Evolutionary conservation across 2,329 filamentous ascomycete species (phyloP), one percentile per base, ranked within the genome.

Genomic region (Arthrobotrys iridis): DNA sequence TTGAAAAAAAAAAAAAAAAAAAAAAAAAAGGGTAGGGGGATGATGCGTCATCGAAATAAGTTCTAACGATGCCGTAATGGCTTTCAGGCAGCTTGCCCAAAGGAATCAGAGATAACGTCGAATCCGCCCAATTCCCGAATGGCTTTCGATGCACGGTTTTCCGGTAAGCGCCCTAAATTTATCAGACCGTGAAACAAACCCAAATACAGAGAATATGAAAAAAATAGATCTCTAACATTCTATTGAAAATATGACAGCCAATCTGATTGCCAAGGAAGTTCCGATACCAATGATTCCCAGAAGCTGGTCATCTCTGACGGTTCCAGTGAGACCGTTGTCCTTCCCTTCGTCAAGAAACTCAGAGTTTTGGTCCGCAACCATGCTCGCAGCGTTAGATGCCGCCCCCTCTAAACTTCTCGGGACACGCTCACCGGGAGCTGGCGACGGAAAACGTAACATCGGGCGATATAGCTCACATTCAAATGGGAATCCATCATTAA

Each of bases 181-280:
- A 40, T 40, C 10, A 41, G 24, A 18, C 33, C 24, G 28, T 11
- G 24, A 33, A 46, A 46, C 7, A 55, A n/a, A 4, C 7, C 4
- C 20, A 52, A 52, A 52, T 15, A 28, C n/a, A 20, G 15, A 18
- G 10, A 45, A 45, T n/a, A n/a, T n/a, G 20, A 11, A 35, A 20
- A 37, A 37, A 41, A 20, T 4, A 4, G 5, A 55, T 37, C 24
- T 22, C 52, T 58, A 40, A 58, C 10, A 40, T 15, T 40, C 22
- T 15, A 15, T 24, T 58, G 52, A 15, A 24, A 37, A 7, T 7
- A 1, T 7, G 2, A 15, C 33, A 58, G 52, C 52, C 52, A 58
- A 58, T 58, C 52, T 24, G 52, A 58, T 41, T 58, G 52, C 35
- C 52, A 58, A 40, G 52, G 52, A n/a, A 7, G 13, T 40, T 22